A percentile compares a stretch with the other conserved stretches of the same genome.
phyloP scores from a whole-genome alignment of 805 yeast species.

The Wickerhamiella parazyma region DNA sequence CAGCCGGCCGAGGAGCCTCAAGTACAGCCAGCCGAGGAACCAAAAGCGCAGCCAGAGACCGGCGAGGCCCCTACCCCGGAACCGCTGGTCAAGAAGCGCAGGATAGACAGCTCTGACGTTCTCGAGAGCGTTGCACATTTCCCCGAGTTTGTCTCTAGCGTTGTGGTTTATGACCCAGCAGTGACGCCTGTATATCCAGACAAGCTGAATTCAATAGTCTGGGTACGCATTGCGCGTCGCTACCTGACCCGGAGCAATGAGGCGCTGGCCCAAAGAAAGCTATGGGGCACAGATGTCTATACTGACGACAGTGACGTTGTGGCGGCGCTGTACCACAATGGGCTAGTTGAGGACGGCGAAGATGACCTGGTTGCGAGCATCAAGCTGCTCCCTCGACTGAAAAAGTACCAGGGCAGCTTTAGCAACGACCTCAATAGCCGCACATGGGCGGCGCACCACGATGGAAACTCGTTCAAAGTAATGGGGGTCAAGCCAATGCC shows the following conservation, averaged over 20 bases:
- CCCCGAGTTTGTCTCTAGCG: slow-evolving; percentile 38
- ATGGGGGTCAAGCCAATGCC: slow-evolving; percentile 33
- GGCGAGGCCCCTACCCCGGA: background rate
- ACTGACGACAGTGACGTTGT: slow-evolving; percentile 88
- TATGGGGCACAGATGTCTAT: slow-evolving; percentile 91
- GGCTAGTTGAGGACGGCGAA: slow-evolving; percentile 25
- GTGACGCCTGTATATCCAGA: slow-evolving; percentile 23
- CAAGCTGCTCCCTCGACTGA: slow-evolving; percentile 53
- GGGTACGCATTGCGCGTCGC: slow-evolving; percentile 41
- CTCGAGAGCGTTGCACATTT: slow-evolving; percentile 30
- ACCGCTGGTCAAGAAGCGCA: slow-evolving; percentile 11
- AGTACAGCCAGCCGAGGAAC: no score
- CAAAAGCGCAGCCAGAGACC: no score
- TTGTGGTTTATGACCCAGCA: slow-evolving; percentile 35
- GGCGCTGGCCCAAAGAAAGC: slow-evolving; percentile 32
- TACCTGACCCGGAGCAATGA: slow-evolving; percentile 27
- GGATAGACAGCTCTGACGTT: slow-evolving; percentile 31
- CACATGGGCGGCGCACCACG: slow-evolving; percentile 58
- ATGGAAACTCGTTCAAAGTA: slow-evolving; percentile 64
- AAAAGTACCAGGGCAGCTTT: slow-evolving; percentile 48
- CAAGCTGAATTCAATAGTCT: slow-evolving; percentile 31
- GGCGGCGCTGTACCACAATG: slow-evolving; percentile 54
- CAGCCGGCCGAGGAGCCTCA: no score
- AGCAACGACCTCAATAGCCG: slow-evolving; percentile 64
- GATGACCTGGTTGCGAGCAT: slow-evolving; percentile 45